Conservation (phyloP, 2,329 filamentous ascomycete genomes). For the Neopestalotiopsis rosae region DNA sequence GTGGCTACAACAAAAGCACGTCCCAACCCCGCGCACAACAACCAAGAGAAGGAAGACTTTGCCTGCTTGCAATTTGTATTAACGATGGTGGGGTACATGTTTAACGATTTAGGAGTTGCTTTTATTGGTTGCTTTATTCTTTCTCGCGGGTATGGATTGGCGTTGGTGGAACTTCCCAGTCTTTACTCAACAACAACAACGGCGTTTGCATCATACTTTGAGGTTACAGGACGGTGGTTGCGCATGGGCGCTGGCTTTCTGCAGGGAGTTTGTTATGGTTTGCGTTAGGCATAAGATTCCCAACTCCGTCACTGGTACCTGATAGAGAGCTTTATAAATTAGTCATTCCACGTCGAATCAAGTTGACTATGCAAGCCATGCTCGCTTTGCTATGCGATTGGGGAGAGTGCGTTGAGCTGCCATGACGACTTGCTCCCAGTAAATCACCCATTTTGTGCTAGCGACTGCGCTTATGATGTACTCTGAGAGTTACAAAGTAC, state of each 20-base stretch:
- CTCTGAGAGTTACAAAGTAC: not conserved
- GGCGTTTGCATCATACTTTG: not conserved
- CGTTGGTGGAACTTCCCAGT: not conserved
- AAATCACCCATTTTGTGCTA: not conserved
- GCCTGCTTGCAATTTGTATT: not conserved
- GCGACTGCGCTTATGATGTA: not conserved
- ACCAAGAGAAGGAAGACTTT: not conserved
- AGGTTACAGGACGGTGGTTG: not conserved
- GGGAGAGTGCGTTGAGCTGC: too few species aligned
- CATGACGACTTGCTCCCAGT: too few species aligned
- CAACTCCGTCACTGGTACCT: constrained; percentile 4
- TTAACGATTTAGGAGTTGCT: not conserved
- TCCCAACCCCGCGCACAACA: too few species aligned
- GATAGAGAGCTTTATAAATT: constrained; percentile 10
- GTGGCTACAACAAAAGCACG: too few species aligned
- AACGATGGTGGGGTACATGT: not conserved
- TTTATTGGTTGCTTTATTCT: not conserved
- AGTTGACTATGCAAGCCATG: too few species aligned
- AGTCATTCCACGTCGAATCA: not conserved
- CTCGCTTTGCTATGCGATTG: too few species aligned
- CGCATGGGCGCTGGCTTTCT: constrained; percentile 4
- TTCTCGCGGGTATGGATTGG: not conserved
- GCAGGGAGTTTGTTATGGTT: not conserved
- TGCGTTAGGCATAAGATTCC: constrained; percentile 4
- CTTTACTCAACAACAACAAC: not conserved